Percentiles rank a stretch among this genome's conserved stretches.
These are phyloP conservation scores for Apiotrichum siamense DNA, from an alignment of 1,284 basidiomycete species.

Conservation along the genomic window DNA sequence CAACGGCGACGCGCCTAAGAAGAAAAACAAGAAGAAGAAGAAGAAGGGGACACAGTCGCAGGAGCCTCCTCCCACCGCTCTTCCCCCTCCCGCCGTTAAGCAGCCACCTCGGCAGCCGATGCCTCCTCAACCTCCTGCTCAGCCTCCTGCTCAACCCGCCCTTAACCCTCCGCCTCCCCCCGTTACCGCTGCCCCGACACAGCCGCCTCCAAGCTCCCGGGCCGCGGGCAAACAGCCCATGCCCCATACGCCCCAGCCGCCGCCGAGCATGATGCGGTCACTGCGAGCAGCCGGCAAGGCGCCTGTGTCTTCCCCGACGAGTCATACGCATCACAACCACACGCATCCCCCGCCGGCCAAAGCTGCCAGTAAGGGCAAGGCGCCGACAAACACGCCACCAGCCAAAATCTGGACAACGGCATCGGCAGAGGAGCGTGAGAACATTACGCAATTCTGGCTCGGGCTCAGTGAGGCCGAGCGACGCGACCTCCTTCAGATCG, in stretches of 20 bases:
- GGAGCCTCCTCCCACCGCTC: conserved; percentile 41
- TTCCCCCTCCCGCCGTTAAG: conserved; percentile 34
- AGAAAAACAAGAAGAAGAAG: conserved; percentile 55
- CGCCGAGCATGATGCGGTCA: conserved; percentile 45
- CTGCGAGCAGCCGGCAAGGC: conserved; percentile 50
- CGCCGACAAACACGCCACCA: conserved; percentile 29
- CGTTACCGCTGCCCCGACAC: conserved; percentile 39
- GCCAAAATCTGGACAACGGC: conserved; percentile 76
- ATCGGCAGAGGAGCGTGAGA: conserved; percentile 84
- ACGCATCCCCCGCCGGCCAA: conserved; percentile 46
- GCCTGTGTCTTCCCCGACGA: conserved; percentile 54
- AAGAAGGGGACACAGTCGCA: conserved; percentile 45
- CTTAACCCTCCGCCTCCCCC: conserved; percentile 38
- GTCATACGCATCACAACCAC: conserved; percentile 56
- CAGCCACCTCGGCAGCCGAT: conserved; percentile 35
- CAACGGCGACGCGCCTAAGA: conserved; percentile 45
- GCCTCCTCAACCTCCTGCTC: conserved; percentile 30
- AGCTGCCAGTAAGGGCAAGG: conserved; percentile 32
- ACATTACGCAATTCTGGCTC: conserved; percentile 97
- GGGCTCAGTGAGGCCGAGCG: conserved; percentile 81
- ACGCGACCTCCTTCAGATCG: conserved; percentile 82
- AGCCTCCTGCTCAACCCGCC: conserved; percentile 16
- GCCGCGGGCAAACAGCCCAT: conserved; percentile 73
- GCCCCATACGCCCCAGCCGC: conserved; percentile 49
- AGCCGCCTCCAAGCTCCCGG: conserved; percentile 57